A percentile compares a stretch with the other conserved stretches of the same genome.
phyloP scores from a whole-genome alignment of 352 stramenopile genomes.

The Globisporangium okanoganense region DNA sequence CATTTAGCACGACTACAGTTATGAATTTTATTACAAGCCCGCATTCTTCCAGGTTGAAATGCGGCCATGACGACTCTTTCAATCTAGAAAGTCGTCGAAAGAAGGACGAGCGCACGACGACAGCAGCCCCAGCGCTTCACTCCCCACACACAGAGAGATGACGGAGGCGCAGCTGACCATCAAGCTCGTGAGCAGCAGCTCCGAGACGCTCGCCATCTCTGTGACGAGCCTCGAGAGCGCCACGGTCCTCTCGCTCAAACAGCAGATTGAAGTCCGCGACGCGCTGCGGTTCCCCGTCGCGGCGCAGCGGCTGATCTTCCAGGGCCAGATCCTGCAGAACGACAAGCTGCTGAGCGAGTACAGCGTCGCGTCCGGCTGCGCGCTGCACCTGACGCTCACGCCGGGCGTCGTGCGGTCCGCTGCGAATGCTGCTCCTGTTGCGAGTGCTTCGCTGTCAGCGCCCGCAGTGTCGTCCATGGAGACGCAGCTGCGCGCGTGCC shows the following conservation, averaged over 20 bases:
- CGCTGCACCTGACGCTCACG: conserved; percentile 69
- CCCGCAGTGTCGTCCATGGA: conserved; percentile 13
- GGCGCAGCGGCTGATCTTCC: conserved; percentile 83
- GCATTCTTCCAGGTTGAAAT: not conserved
- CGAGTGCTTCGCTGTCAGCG: conserved; percentile 8
- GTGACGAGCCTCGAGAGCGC: conserved; percentile 35
- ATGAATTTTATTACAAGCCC: too few species aligned
- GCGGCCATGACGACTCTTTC: not conserved
- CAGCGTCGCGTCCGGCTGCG: conserved; percentile 51
- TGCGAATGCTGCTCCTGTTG: conserved; percentile 4
- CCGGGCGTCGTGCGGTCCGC: conserved; percentile 22
- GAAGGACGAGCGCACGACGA: not conserved
- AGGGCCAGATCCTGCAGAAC: conserved; percentile 82
- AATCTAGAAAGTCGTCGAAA: conserved; percentile 8
- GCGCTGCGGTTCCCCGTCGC: conserved; percentile 49
- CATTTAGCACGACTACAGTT: too few species aligned
- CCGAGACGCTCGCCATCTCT: conserved; percentile 47
- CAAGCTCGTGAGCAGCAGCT: conserved; percentile 63
- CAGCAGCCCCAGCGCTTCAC: not conserved
- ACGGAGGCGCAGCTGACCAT: conserved; percentile 44
- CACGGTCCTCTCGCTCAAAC: conserved; percentile 66
- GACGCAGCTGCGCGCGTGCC: conserved; percentile 33
- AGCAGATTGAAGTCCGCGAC: conserved; percentile 55
- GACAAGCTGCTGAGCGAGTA: conserved; percentile 64
- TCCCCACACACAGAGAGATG: not conserved